phyloP scores from a whole-genome alignment of 2,329 filamentous ascomycete genomes.

The Cylindrodendrum hubeiense region DNA sequence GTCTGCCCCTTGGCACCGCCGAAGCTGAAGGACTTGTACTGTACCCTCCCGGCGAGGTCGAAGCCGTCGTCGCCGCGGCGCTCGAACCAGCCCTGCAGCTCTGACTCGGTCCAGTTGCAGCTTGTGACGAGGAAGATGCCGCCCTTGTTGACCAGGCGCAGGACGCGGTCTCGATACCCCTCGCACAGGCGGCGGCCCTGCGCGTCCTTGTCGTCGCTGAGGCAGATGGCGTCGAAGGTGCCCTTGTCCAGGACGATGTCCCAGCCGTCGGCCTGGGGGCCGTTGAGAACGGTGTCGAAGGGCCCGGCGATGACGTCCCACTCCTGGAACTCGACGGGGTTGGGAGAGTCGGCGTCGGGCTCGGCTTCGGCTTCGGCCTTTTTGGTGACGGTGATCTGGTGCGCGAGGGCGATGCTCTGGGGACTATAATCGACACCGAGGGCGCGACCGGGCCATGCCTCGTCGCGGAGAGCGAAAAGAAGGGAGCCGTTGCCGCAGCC shows the following conservation, averaged over 20 bases:
- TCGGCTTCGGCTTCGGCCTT: constrained; percentile 34
- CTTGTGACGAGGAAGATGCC: constrained; percentile 89
- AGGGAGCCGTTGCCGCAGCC: constrained; percentile 96
- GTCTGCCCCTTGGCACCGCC: constrained; percentile 90
- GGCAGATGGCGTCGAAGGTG: constrained; percentile 93
- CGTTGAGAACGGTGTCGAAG: constrained; percentile 49
- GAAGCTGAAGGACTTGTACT: constrained; percentile 90
- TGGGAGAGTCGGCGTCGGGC: constrained; percentile 37
- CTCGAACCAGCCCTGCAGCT: constrained; percentile 85
- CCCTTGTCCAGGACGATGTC: constrained; percentile 98
- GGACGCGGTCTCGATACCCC: constrained; percentile 78
- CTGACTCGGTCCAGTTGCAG: constrained; percentile 97
- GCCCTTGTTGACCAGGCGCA: constrained; percentile 75
- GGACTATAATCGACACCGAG: constrained; percentile 91
- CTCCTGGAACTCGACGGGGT: constrained; percentile 57
- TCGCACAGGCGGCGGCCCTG: constrained; percentile 75
- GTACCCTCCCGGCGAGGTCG: constrained; percentile 74
- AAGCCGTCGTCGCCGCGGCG: constrained; percentile 57
- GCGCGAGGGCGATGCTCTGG: constrained; percentile 80
- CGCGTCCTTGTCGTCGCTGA: constrained; percentile 70
- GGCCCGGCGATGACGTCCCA: constrained; percentile 73
- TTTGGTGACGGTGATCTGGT: constrained; percentile 64
- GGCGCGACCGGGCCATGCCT: constrained; percentile 74
- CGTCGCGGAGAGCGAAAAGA: constrained; percentile 81
- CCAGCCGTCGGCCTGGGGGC: constrained; percentile 67